Conservation (phyloP, 1,284 basidiomycete species). For the Caloboletus firmus region DNA sequence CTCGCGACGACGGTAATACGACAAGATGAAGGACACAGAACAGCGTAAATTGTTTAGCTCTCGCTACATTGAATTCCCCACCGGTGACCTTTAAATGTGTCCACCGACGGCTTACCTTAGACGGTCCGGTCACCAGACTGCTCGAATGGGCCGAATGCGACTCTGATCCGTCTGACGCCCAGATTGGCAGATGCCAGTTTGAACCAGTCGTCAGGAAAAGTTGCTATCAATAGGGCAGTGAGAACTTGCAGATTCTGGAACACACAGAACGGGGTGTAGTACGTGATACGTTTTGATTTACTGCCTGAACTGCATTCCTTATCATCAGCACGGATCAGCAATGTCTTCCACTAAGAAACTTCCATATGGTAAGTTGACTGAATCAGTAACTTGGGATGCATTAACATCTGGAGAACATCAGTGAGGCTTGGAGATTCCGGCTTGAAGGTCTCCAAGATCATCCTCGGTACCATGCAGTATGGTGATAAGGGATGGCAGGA, state of each 20-base stretch:
- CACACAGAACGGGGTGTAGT: not conserved
- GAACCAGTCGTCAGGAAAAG: not conserved
- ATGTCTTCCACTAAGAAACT: slow-evolving; percentile 30
- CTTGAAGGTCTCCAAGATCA: slow-evolving; percentile 51
- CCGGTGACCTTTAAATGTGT: not conserved
- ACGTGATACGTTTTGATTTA: not conserved
- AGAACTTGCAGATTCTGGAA: slow-evolving; percentile 10
- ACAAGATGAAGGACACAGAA: not conserved
- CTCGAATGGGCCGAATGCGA: not conserved
- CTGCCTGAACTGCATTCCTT: not conserved
- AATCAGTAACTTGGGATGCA: not conserved
- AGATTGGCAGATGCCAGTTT: not conserved
- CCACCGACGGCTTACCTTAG: not conserved
- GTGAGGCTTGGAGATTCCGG: slow-evolving; percentile 52
- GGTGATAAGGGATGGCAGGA: slow-evolving; percentile 48
- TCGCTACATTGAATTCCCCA: not conserved
- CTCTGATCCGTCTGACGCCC: not conserved
- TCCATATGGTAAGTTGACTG: slow-evolving; percentile 30
- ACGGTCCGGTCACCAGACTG: not conserved
- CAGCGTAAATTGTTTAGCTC: not conserved
- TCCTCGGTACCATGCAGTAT: slow-evolving; percentile 49
- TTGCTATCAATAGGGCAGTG: slow-evolving; percentile 19
- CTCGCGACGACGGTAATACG: not conserved
- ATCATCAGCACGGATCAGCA: not conserved
- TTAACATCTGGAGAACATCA: slow-evolving; percentile 20